These are phyloP conservation scores for Coelastrella sp. DNA, from an alignment of 139 green algal species.

Conservation along the genomic window DNA sequence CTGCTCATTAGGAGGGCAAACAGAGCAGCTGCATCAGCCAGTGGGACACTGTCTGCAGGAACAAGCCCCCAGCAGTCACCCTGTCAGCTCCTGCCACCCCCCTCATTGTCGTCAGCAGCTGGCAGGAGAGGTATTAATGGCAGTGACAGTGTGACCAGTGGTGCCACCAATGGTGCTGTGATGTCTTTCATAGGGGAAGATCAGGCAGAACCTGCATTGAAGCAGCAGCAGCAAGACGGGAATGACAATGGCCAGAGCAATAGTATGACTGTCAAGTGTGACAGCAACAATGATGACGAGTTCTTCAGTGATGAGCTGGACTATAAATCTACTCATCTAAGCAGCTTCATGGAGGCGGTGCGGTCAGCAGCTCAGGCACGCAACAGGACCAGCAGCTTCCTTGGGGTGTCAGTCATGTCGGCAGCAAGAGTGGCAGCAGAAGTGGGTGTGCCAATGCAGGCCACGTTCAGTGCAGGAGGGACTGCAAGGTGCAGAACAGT, in stretches of 20 bases:
- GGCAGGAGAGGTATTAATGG: background rate
- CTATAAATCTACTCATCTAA: background rate
- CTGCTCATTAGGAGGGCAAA: constrained; percentile 9
- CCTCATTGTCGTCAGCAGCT: background rate
- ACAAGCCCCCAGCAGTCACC: background rate
- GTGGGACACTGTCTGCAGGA: too few relatives aligned
- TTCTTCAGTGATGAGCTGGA: background rate
- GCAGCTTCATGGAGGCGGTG: constrained; percentile 25
- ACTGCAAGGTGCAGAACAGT: background rate
- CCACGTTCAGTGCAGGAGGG: constrained; percentile 24
- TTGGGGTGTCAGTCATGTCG: background rate
- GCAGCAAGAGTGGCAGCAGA: background rate
- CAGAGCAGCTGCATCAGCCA: background rate
- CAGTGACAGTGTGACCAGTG: background rate
- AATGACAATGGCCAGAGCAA: background rate
- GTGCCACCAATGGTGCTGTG: background rate
- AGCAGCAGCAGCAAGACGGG: background rate
- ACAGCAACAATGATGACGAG: background rate
- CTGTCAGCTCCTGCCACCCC: background rate
- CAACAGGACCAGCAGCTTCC: background rate
- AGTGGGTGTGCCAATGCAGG: background rate
- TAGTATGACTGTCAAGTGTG: background rate
- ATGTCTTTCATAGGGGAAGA: background rate
- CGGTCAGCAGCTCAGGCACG: background rate
- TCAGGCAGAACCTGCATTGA: background rate